Conservation (phyloP, 768 basidiomycete species). For the Tylopilus rubrobrunneus region DNA sequence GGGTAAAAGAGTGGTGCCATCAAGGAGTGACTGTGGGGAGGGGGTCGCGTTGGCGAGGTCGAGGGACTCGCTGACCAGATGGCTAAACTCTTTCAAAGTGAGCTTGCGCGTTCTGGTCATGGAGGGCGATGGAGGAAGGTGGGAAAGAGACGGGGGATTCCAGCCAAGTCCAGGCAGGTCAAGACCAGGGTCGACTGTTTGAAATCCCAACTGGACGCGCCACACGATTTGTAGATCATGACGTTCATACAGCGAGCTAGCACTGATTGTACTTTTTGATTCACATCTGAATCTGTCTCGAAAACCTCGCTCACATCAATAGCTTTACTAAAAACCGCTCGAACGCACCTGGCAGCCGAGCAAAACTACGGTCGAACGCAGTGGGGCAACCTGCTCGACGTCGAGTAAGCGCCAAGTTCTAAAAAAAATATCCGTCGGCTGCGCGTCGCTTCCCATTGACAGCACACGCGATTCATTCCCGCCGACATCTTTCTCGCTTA, state of each 20-base stretch:
- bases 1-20: conserved; percentile 18
- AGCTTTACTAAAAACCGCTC: too few species aligned
- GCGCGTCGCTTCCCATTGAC: background rate
- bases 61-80: conserved; percentile 32
- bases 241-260: background rate
- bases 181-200: conserved; percentile 17
- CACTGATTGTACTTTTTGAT: background rate
- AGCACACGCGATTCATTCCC: background rate
- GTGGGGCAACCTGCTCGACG: background rate
- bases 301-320: too few species aligned
- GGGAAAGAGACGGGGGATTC: background rate
- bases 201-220: background rate
- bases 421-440: background rate
- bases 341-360: background rate
- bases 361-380: background rate
- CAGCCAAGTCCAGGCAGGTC: background rate
- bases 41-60: conserved; percentile 13
- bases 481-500: background rate
- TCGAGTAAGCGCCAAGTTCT: background rate
- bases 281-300: background rate
- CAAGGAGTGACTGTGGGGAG: conserved; percentile 22
- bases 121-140: background rate
- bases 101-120: conserved; percentile 28
- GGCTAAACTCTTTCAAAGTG: conserved; percentile 33
- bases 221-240: conserved; percentile 11